Evolutionary conservation across 2,329 filamentous ascomycete species (phyloP).

Genomic region (Penicillium sclerotiorum): DNA sequence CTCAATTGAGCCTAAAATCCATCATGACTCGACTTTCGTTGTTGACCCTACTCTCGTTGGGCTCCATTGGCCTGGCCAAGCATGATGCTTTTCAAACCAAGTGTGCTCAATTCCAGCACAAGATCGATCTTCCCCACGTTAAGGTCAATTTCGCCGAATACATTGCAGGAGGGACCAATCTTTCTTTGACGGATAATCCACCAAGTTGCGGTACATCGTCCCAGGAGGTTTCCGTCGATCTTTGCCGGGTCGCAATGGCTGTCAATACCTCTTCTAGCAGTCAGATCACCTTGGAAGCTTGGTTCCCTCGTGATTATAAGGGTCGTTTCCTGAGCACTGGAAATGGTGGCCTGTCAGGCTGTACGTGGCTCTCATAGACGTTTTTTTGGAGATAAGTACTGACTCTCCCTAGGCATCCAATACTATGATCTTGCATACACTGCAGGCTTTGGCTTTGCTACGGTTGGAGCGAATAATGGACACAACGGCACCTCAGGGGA

Average conservation of each 20-base stretch:
- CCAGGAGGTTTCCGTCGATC: conserved; percentile 39
- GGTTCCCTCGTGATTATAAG: conserved; percentile 51
- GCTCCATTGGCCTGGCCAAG: conserved; percentile 23
- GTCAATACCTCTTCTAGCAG: conserved; percentile 48
- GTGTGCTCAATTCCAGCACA: conserved; percentile 28
- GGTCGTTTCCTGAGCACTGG: conserved; percentile 53
- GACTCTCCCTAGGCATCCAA: conserved; percentile 40
- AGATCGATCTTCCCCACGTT: conserved; percentile 33
- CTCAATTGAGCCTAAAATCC: not conserved
- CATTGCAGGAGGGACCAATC: conserved; percentile 40
- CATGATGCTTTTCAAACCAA: conserved; percentile 30
- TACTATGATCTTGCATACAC: conserved; percentile 51
- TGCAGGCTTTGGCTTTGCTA: conserved; percentile 46
- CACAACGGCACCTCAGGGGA: conserved; percentile 53
- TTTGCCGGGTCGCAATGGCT: conserved; percentile 48
- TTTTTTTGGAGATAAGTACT: not conserved
- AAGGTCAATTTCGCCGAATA: conserved; percentile 37
- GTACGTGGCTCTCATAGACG: conserved; percentile 37
- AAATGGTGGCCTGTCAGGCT: conserved; percentile 54
- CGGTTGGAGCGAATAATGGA: conserved; percentile 54
- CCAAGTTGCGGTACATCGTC: conserved; percentile 36
- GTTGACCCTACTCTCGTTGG: conserved; percentile 18
- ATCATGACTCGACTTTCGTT: not conserved
- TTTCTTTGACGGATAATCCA: conserved; percentile 42
- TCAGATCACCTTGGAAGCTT: conserved; percentile 51